Conservation (phyloP, 768 basidiomycete genomes). For the Podaxis sp. region DNA sequence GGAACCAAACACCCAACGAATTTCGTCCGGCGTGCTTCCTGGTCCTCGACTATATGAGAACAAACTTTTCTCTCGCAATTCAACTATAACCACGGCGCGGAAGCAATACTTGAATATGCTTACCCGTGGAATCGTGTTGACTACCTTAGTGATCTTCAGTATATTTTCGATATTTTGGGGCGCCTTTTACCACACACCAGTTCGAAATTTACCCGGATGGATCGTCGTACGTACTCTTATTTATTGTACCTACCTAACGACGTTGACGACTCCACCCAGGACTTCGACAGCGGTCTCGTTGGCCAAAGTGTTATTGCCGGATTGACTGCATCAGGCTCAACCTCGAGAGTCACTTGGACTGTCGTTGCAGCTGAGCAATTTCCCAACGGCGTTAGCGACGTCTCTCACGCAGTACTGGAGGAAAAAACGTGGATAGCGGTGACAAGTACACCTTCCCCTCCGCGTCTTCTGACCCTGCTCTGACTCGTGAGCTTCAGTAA, state of each 20-base stretch:
- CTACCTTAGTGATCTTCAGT: slow-evolving; percentile 44
- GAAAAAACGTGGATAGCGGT: slow-evolving; percentile 56
- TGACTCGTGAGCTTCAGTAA: slow-evolving; percentile 29
- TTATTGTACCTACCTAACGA: neutral
- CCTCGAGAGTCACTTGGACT: slow-evolving; percentile 44
- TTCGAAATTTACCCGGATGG: slow-evolving; percentile 46
- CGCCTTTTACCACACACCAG: slow-evolving; percentile 44
- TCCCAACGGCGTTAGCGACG: slow-evolving; percentile 38
- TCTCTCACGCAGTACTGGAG: slow-evolving; percentile 43
- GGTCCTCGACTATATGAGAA: neutral
- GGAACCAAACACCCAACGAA: neutral
- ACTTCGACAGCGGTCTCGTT: slow-evolving; percentile 57
- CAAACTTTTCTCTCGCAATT: slow-evolving; percentile 1
- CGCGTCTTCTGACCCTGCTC: neutral
- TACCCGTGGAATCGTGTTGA: slow-evolving; percentile 29
- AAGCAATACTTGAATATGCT: slow-evolving; percentile 44
- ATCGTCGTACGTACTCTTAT: slow-evolving; percentile 47
- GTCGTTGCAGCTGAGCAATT: slow-evolving; percentile 41
- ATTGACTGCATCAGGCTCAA: slow-evolving; percentile 26
- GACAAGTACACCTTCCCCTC: slow-evolving; percentile 37
- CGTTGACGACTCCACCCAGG: slow-evolving; percentile 32
- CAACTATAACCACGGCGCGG: slow-evolving; percentile 24
- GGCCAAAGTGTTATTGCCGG: slow-evolving; percentile 39
- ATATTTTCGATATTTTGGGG: slow-evolving; percentile 61
- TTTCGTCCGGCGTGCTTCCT: neutral